phyloP scores from a whole-genome alignment of 2,329 filamentous ascomycete species.

The Arthrobotrys iridis region DNA sequence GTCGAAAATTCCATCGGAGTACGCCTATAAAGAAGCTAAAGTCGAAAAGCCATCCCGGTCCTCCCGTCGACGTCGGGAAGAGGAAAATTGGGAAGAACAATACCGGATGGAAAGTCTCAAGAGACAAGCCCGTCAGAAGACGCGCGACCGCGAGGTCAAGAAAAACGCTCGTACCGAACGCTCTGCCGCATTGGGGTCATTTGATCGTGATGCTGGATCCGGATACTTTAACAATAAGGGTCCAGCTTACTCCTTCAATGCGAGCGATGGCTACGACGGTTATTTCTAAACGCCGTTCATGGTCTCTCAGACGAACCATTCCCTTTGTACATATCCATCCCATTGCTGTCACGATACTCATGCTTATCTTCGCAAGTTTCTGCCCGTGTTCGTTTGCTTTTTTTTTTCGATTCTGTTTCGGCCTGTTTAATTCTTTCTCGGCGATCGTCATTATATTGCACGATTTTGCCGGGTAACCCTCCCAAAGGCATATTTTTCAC shows the following conservation, averaged over 20 bases:
- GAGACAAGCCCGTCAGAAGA: conserved; percentile 50
- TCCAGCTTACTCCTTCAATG: conserved; percentile 44
- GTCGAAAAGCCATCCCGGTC: conserved; percentile 37
- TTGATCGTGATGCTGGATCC: conserved; percentile 42
- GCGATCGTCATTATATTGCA: conserved; percentile 20
- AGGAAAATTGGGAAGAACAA: conserved; percentile 53
- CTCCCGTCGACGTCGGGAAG: conserved; percentile 39
- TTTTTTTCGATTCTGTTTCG: neutral
- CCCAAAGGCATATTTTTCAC: conserved; percentile 14
- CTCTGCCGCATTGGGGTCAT: conserved; percentile 33
- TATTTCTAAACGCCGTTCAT: conserved; percentile 40
- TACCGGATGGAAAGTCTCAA: conserved; percentile 48
- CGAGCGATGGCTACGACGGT: conserved; percentile 27
- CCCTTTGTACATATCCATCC: conserved; percentile 14
- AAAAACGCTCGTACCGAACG: conserved; percentile 33
- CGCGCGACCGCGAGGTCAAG: conserved; percentile 49
- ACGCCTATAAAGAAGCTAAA: conserved; percentile 31
- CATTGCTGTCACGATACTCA: conserved; percentile 4
- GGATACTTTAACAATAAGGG: conserved; percentile 35
- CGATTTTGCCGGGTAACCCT: neutral
- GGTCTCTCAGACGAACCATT: conserved; percentile 20
- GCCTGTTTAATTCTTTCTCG: neutral
- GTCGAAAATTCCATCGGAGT: conserved; percentile 23
- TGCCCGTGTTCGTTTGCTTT: conserved; percentile 19
- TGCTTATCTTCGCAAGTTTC: conserved; percentile 9